Conservation (phyloP, 1,284 basidiomycete genomes). For the Caloboletus inedulis region DNA sequence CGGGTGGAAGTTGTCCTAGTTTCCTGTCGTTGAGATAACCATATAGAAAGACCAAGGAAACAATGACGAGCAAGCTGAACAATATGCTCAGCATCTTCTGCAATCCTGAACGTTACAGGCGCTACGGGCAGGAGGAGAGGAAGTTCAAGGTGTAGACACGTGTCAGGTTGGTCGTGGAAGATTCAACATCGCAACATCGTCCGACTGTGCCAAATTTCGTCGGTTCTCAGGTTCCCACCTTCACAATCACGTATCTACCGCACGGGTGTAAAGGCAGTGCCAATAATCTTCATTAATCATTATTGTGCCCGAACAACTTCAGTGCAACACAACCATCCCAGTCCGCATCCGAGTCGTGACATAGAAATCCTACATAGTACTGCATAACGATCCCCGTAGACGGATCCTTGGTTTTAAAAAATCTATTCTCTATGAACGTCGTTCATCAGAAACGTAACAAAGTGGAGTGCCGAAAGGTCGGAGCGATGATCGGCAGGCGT, state of each 20-base stretch:
- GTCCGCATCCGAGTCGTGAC: neutral
- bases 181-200: neutral
- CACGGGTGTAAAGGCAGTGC: too few species aligned
- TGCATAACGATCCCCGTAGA: neutral
- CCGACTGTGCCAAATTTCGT: too few species aligned
- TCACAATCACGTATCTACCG: too few species aligned
- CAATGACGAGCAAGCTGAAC: slow-evolving; percentile 5
- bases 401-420: neutral
- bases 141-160: neutral
- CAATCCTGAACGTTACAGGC: neutral
- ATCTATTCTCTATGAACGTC: too few species aligned
- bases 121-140: neutral
- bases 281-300: too few species aligned
- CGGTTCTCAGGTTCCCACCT: too few species aligned
- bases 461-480: neutral
- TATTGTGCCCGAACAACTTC: too few species aligned
- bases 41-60: slow-evolving; percentile 38
- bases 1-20: slow-evolving; percentile 44
- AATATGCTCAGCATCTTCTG: slow-evolving; percentile 18
- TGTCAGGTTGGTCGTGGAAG: neutral
- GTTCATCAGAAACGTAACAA: neutral
- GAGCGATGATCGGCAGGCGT: neutral
- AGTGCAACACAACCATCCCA: too few species aligned
- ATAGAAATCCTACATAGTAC: neutral
- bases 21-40: slow-evolving; percentile 49